Conservation (phyloP, 2,329 filamentous ascomycete species). For the Nigrospora osmanthi region DNA sequence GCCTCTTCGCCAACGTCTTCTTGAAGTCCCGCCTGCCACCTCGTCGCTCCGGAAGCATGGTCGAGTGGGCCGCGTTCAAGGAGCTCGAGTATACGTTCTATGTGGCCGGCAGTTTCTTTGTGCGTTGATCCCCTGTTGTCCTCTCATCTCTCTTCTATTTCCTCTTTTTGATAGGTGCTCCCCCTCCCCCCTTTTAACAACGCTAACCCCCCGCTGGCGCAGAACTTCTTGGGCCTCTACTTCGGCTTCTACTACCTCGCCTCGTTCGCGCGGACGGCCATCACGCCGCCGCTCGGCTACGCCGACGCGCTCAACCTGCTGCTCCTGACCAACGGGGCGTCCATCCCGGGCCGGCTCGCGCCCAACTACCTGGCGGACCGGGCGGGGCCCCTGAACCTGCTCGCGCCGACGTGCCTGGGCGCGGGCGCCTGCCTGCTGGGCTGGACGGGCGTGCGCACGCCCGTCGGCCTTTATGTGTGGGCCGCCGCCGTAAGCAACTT, state of each 20-base stretch:
- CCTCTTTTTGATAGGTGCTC: constrained; percentile 12
- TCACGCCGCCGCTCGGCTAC: constrained; percentile 31
- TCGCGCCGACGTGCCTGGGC: constrained; percentile 44
- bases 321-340: constrained; percentile 57
- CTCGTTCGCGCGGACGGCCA: constrained; percentile 35
- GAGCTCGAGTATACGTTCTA: constrained; percentile 48
- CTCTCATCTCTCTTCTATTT: constrained; percentile 5
- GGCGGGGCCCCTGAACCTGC: constrained; percentile 51
- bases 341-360: constrained; percentile 47
- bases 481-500: too few relatives aligned
- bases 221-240: constrained; percentile 38
- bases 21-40: constrained; percentile 35
- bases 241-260: constrained; percentile 49
- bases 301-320: constrained; percentile 50
- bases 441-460: too few relatives aligned
- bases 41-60: constrained; percentile 37
- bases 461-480: too few relatives aligned
- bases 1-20: constrained; percentile 25
- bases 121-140: constrained; percentile 2
- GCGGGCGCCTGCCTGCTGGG: too few relatives aligned
- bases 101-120: constrained; percentile 38
- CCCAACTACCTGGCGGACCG: constrained; percentile 52
- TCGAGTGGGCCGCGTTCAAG: constrained; percentile 49
- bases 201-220: not conserved
- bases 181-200: not conserved